These are phyloP conservation scores for Microdochium trichocladiopsis DNA, from an alignment of 2,329 filamentous ascomycete species.

Conservation along the genomic window DNA sequence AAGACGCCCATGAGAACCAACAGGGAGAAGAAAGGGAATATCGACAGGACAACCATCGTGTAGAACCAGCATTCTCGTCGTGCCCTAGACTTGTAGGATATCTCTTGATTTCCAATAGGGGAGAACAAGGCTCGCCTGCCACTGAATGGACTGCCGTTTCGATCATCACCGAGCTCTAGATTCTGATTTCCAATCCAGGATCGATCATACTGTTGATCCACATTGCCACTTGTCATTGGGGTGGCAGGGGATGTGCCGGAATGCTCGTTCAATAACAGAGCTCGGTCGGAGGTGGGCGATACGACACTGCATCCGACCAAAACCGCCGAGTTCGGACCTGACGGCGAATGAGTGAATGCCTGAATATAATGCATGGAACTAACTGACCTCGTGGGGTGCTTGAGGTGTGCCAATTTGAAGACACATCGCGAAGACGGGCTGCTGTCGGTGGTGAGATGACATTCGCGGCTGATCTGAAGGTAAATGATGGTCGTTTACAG, in stretches of 20 bases:
- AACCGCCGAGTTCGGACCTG: background rate
- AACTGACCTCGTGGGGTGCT: background rate
- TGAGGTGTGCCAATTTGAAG: background rate
- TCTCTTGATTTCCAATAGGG: conserved; percentile 6
- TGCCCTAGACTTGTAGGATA: conserved; percentile 16
- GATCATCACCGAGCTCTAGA: conserved; percentile 1
- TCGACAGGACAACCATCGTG: conserved; percentile 26
- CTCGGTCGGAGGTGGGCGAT: background rate
- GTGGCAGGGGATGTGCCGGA: background rate
- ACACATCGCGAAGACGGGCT: background rate
- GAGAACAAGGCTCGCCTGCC: background rate
- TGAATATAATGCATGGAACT: background rate
- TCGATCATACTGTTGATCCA: background rate
- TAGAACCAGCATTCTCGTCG: conserved; percentile 29
- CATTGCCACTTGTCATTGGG: background rate
- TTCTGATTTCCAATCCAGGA: background rate
- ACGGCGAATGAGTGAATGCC: no score
- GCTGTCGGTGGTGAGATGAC: background rate
- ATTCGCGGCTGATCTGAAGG: conserved; percentile 1
- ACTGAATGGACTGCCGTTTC: background rate
- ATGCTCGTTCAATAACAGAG: background rate
- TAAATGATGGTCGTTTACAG: background rate
- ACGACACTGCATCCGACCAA: background rate
- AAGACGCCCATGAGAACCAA: conserved; percentile 36
- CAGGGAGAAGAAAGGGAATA: conserved; percentile 40